These are phyloP conservation scores for Aspergillus alliaceus DNA, from an alignment of 2,329 filamentous ascomycete species.

Conservation along the genomic window DNA sequence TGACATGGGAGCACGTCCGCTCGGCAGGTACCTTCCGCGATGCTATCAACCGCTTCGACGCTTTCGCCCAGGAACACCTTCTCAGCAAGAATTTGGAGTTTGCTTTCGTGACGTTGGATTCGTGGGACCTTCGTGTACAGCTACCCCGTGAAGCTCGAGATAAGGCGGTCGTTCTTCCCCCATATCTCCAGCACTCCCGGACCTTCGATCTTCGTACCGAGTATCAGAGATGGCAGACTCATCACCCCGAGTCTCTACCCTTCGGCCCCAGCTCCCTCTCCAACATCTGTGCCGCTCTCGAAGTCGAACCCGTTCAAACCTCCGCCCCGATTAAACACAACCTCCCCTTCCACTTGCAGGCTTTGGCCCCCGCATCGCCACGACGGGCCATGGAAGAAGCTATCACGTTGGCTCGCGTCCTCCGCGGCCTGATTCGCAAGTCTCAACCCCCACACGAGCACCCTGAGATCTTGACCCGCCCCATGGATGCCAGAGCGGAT, in stretches of 20 bases:
- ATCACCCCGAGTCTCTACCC: conserved; percentile 94
- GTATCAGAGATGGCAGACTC: conserved; percentile 97
- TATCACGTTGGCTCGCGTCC: conserved; percentile 86
- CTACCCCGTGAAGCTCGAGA: conserved; percentile 95
- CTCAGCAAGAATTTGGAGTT: conserved; percentile 91
- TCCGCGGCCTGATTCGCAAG: conserved; percentile 91
- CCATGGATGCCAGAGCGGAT: conserved; percentile 95
- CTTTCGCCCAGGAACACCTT: conserved; percentile 89
- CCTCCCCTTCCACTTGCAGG: conserved; percentile 94
- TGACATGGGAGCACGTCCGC: conserved; percentile 98
- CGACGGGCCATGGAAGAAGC: conserved; percentile 97
- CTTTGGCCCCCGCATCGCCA: conserved; percentile 89
- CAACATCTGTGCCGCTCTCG: conserved; percentile 96
- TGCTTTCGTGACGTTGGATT: conserved; percentile 96
- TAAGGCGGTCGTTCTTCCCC: conserved; percentile 93
- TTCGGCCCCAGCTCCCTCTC: conserved; percentile 94
- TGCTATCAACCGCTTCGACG: conserved; percentile 91
- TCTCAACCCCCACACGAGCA: conserved; percentile 92
- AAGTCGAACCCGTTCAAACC: conserved; percentile 96
- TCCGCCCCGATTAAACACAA: conserved; percentile 99
- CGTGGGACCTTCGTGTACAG: conserved; percentile 97
- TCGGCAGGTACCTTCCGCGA: conserved; percentile 97
- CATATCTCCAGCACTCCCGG: conserved; percentile 95
- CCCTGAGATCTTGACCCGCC: conserved; percentile 88
- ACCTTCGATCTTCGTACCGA: conserved; percentile 96